Conservation (phyloP, 2,329 filamentous ascomycete genomes). For the Dactylellina leptospora region DNA sequence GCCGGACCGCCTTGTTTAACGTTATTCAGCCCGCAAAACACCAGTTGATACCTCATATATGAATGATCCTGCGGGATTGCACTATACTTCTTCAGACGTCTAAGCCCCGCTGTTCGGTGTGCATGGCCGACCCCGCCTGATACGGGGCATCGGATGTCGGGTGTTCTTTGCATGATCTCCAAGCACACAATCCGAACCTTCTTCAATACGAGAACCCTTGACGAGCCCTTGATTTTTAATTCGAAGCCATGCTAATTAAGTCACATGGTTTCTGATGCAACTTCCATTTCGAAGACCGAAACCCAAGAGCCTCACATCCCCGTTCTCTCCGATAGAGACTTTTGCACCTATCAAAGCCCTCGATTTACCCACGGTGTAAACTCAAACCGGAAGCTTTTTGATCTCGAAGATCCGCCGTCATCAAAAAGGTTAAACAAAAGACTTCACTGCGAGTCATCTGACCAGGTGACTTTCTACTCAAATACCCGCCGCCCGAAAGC, state of each 20-base stretch:
- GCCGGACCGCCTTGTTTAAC: no score
- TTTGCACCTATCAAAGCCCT: constrained; percentile 26
- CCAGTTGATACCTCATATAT: no score
- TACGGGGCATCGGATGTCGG: background rate
- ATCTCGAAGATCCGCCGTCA: background rate
- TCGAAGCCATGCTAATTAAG: constrained; percentile 6
- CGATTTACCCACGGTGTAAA: constrained; percentile 4
- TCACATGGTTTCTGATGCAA: constrained; percentile 40
- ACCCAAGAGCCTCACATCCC: constrained; percentile 14
- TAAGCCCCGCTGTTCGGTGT: constrained; percentile 21
- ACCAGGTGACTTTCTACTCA: constrained; percentile 8
- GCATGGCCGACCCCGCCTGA: constrained; percentile 21
- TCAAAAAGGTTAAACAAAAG: constrained; percentile 23
- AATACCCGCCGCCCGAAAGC: constrained; percentile 11
- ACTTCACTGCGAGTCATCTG: constrained; percentile 10
- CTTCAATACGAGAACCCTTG: constrained; percentile 12
- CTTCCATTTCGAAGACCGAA: constrained; percentile 11
- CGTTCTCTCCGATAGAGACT: no score
- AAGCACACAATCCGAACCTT: background rate
- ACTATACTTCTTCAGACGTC: background rate
- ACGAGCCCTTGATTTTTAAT: background rate
- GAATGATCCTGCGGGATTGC: constrained; percentile 27
- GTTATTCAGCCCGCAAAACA: constrained; percentile 15
- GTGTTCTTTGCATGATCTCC: background rate
- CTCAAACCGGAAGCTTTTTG: constrained; percentile 9